phyloP scores from a whole-genome alignment of 306 rosid species.

The Vicia faba region DNA sequence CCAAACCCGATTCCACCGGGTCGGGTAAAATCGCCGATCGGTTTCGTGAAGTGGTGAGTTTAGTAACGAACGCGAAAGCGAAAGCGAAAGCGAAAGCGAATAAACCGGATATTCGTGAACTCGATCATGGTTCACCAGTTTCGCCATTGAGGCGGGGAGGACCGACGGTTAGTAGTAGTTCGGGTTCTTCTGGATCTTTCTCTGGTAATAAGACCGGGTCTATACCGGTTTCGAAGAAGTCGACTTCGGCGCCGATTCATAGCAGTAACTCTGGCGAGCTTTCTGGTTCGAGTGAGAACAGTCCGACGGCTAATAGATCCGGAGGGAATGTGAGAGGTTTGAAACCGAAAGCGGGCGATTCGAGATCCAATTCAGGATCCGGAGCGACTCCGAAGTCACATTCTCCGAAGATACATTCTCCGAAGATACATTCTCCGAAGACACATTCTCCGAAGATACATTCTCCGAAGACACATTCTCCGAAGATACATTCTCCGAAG shows the following conservation, averaged over 20 bases:
- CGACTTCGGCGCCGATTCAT: slow-evolving; percentile 49
- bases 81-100: slow-evolving; percentile 36
- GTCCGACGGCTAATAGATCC: slow-evolving; percentile 68
- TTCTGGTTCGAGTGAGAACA: slow-evolving; percentile 79
- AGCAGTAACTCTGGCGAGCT: slow-evolving; percentile 89
- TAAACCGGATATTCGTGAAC: slow-evolving; percentile 87
- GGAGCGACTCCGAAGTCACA: slow-evolving; percentile 45
- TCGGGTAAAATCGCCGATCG: slow-evolving; percentile 57
- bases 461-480: slow-evolving; percentile 50
- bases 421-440: slow-evolving; percentile 48
- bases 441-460: slow-evolving; percentile 52
- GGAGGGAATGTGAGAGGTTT: slow-evolving; percentile 37
- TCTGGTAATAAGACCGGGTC: slow-evolving; percentile 66
- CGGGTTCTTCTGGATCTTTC: slow-evolving; percentile 89
- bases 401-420: slow-evolving; percentile 49
- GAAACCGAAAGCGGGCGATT: slow-evolving; percentile 58
- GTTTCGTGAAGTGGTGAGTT: slow-evolving; percentile 57
- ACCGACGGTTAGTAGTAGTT: slow-evolving; percentile 69
- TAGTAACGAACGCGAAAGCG: slow-evolving; percentile 23
- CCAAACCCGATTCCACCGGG: slow-evolving; percentile 43
- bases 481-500: slow-evolving; percentile 48
- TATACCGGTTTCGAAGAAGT: slow-evolving; percentile 48
- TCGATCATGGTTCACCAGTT: slow-evolving; percentile 94
- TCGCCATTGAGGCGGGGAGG: slow-evolving; percentile 78
- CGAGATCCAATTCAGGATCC: slow-evolving; percentile 71